Conservation (phyloP, 139 green algal species). For the Chlorella sp. region DNA sequence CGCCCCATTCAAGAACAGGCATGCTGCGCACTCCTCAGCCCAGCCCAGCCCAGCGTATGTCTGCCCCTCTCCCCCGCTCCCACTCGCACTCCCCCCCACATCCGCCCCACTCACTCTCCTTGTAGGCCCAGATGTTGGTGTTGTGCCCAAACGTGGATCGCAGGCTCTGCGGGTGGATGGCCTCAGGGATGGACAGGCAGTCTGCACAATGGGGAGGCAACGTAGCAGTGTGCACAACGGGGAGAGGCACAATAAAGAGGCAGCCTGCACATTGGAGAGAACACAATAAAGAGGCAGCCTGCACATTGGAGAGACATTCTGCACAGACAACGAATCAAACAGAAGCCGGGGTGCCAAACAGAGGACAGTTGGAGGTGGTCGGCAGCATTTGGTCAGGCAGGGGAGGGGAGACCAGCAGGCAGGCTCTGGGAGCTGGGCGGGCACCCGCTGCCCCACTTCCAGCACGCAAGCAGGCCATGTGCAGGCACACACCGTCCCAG, state of each 20-base stretch:
- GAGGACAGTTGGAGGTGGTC: no score
- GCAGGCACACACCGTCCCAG: background rate
- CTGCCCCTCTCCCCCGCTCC: background rate
- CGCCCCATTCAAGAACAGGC: background rate
- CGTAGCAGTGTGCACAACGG: no score
- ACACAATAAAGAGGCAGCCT: no score
- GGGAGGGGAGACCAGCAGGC: background rate
- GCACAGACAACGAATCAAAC: no score
- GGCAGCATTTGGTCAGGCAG: background rate
- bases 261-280: slow-evolving; percentile 17
- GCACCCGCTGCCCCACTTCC: background rate
- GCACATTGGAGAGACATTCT: no score
- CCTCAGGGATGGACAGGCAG: slow-evolving; percentile 57
- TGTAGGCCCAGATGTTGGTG: slow-evolving; percentile 71
- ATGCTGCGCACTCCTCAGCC: background rate
- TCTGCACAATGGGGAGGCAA: background rate
- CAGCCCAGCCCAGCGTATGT: background rate
- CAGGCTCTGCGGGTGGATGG: slow-evolving; percentile 67
- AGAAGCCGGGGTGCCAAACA: no score
- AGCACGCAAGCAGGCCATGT: background rate
- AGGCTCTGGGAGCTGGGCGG: background rate
- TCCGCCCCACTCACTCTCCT: background rate
- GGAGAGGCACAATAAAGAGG: slow-evolving; percentile 28
- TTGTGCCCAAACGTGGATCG: slow-evolving; percentile 67
- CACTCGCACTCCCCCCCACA: background rate